Conservation (phyloP, 179 eudicot species). For the Monotropa hypopitys region DNA sequence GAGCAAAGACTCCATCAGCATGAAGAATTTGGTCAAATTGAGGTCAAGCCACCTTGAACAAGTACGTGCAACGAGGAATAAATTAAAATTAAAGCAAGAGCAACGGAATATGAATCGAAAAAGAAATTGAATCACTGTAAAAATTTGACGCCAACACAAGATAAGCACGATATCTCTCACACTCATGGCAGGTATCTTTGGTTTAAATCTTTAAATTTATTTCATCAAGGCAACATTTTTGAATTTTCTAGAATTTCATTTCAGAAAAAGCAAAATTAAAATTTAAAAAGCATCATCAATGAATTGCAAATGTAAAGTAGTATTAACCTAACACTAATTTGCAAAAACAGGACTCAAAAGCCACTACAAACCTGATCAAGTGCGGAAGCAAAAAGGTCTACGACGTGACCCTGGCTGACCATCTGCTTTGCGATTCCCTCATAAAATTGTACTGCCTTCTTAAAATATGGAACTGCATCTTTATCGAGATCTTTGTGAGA, state of each 20-base stretch:
- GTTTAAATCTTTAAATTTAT: neutral
- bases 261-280: neutral
- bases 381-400: conserved; percentile 95
- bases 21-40: neutral
- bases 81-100: neutral
- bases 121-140: neutral
- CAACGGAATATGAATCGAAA: neutral
- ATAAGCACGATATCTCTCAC: neutral
- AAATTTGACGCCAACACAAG: neutral
- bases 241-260: too few relatives aligned
- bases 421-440: conserved; percentile 75
- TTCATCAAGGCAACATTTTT: neutral
- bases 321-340: neutral
- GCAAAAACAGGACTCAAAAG: conserved; percentile 4
- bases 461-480: conserved; percentile 90
- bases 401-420: conserved; percentile 82
- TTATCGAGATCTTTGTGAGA: conserved; percentile 97
- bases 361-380: conserved; percentile 74
- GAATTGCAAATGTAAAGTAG: neutral
- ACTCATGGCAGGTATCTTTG: neutral
- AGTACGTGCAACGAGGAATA: neutral
- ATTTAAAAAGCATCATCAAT: neutral
- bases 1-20: neutral
- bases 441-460: conserved; percentile 76
- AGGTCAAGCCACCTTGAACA: neutral